These are phyloP conservation scores for Thelonectria rubi DNA, from an alignment of 2,329 filamentous ascomycete species.

Conservation along the genomic window DNA sequence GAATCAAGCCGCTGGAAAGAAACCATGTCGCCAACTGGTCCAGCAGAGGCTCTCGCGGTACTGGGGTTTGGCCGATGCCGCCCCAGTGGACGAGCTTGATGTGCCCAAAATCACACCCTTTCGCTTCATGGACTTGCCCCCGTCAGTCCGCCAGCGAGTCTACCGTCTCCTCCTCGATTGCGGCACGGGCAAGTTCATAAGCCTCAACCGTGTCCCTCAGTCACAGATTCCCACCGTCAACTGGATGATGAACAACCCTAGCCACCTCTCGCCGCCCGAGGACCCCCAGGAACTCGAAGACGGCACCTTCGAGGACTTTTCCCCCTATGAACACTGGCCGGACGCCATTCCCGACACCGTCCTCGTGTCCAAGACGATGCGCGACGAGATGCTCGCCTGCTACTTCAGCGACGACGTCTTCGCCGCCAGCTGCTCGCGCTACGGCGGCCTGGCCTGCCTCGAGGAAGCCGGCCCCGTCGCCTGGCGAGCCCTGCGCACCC, in stretches of 20 bases:
- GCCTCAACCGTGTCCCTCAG: background rate
- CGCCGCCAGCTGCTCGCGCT: background rate
- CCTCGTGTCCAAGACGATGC: background rate
- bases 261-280: background rate
- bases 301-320: background rate
- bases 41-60: background rate
- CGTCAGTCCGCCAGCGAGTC: background rate
- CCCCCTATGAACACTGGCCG: background rate
- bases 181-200: background rate
- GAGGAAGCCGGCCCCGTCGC: background rate
- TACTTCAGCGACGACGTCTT: background rate
- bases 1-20: background rate
- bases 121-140: conserved; percentile 1
- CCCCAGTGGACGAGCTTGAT: background rate
- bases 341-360: background rate
- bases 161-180: background rate
- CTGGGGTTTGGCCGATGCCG: background rate
- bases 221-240: background rate
- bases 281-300: background rate
- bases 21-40: background rate
- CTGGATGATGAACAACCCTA: background rate
- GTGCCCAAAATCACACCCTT: background rate
- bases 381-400: background rate
- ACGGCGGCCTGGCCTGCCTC: background rate
- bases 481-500: background rate